phyloP scores from a whole-genome alignment of 306 rosid genomes.

The Luffa aegyptiaca region DNA sequence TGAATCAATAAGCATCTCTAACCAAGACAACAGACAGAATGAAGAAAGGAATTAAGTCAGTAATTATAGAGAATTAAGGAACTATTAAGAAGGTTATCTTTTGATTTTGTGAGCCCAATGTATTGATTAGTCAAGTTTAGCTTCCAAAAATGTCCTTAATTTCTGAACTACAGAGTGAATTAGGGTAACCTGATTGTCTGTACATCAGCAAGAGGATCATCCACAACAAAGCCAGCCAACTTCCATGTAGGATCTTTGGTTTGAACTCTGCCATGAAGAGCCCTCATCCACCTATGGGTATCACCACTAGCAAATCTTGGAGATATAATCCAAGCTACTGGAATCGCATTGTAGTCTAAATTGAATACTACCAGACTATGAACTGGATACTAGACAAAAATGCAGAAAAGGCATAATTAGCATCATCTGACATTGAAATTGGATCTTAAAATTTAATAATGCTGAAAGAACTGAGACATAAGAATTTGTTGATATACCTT shows the following conservation, averaged over 20 bases:
- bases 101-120: not conserved
- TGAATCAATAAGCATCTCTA: not conserved
- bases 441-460: conserved; percentile 8
- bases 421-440: conserved; percentile 11
- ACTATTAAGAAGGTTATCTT: not conserved
- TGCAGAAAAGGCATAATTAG: conserved; percentile 25
- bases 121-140: not conserved
- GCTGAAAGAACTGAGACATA: not conserved
- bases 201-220: conserved; percentile 72
- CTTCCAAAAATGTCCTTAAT: not conserved
- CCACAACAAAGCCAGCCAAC: conserved; percentile 82
- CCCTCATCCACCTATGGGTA: conserved; percentile 91
- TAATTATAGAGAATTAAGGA: not conserved
- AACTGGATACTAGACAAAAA: conserved; percentile 54
- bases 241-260: conserved; percentile 75
- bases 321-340: conserved; percentile 82
- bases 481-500: conserved; percentile 41
- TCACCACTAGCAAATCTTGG: conserved; percentile 54
- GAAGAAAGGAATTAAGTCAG: not conserved
- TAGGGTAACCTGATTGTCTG: conserved; percentile 56
- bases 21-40: not conserved
- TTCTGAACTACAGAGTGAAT: not conserved
- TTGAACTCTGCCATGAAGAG: conserved; percentile 68
- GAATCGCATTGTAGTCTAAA: conserved; percentile 79
- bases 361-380: conserved; percentile 92